A percentile compares a stretch with the other conserved stretches of the same genome.
phyloP scores from a whole-genome alignment of 202 grass and related monocot genomes.

The Carex sylvatica region DNA sequence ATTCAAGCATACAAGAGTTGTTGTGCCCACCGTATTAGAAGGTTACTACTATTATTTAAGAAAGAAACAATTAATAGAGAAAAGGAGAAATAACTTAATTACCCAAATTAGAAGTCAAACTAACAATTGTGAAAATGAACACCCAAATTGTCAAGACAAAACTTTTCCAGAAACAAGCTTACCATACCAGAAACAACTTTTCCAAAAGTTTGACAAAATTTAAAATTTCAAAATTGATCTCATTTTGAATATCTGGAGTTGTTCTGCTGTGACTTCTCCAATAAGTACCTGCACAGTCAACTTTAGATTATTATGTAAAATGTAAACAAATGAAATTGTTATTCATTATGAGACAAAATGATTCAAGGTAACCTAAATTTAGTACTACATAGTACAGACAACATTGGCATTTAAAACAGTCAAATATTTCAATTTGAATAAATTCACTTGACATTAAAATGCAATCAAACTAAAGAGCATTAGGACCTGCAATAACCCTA shows the following conservation, averaged over 20 bases:
- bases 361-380: not conserved
- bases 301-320: constrained; percentile 2
- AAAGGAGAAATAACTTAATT: too few relatives aligned
- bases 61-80: too few relatives aligned
- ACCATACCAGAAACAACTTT: not conserved
- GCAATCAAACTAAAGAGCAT: not conserved
- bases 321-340: not conserved
- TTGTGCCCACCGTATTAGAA: too few relatives aligned
- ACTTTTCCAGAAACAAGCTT: not conserved
- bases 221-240: constrained; percentile 1
- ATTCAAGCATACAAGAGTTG: too few relatives aligned
- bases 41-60: too few relatives aligned
- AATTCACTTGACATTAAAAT: not conserved
- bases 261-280: not conserved
- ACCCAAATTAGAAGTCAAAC: too few relatives aligned
- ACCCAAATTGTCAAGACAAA: too few relatives aligned
- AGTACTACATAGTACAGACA: not conserved
- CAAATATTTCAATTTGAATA: not conserved
- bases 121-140: too few relatives aligned
- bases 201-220: not conserved
- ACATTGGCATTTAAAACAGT: not conserved
- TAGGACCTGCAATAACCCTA: not conserved
- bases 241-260: not conserved
- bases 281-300: constrained; percentile 7
- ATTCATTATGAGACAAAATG: not conserved